Evolutionary conservation across 2,329 filamentous ascomycete genomes (phyloP), one percentile per base, ranked within the genome.

Genomic region (Hypoxylon sp.): DNA sequence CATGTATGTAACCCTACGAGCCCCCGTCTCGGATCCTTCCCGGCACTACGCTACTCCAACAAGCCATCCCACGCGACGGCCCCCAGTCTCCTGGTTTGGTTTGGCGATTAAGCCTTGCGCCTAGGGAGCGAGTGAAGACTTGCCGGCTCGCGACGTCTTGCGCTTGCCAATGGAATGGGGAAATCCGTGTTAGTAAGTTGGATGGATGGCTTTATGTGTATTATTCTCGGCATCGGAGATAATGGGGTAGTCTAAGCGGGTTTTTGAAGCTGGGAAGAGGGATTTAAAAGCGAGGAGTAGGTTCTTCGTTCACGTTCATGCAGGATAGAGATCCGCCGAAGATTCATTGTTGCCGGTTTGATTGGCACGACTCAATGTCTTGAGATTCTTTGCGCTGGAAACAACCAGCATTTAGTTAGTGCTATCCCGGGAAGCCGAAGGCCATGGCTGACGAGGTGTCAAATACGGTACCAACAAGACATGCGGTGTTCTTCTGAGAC

Each of bases 1-100:
- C n/a, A 68, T 65, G 66, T 61, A 68, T 69, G 67, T 32, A 66
- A 69, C 67, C 67, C 67, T 68, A 68, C 57, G 64, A 48, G 39
- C 58, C 64, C 32, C 10, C 58, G 48, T 53, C 53, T 24, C 32
- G 48, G 64, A 58, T 58, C 48, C 54, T 37, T 44, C 19, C 60
- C 46, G 39, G 32, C 5, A 15, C 7, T 44, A n/a, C 19, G 7
- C n/a, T 44, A 3, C 17, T 44, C 39, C 39, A 44, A 44, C 39
- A 19, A 7, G 3, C 39, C n/a, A 21, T 44, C 39, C 39, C 17
- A 44, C 39, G 17, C 37, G 37, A 19, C 11, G 11, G 24, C 24
- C 24, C 24, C 24, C 24, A 24, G 24, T 27, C 19, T 46, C 39
- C 31, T 24, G 54, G 54, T 13, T n/a, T n/a, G n/a, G 39, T 31